These are phyloP conservation scores for Ceratocystis cacaofunesta DNA, from an alignment of 2,329 filamentous ascomycete genomes.

Conservation along the genomic window DNA sequence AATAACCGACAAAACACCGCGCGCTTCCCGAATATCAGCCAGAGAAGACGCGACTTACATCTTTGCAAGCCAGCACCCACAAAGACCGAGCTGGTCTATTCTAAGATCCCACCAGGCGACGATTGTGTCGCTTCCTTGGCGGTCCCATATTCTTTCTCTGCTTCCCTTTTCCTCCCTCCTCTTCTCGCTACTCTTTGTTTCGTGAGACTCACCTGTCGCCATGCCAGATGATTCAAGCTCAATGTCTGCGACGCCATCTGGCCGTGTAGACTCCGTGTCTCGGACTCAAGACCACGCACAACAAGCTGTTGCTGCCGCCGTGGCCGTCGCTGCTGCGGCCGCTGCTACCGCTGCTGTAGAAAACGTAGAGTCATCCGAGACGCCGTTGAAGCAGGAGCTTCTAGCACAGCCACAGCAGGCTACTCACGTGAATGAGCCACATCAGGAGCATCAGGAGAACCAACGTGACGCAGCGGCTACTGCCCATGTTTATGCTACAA, in stretches of 20 bases:
- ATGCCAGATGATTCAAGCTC: conserved; percentile 7
- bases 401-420: background rate
- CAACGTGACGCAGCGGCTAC: conserved; percentile 12
- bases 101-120: too few relatives aligned
- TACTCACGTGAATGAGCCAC: background rate
- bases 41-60: conserved; percentile 18
- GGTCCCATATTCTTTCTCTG: too few relatives aligned
- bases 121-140: too few relatives aligned
- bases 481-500: conserved; percentile 32
- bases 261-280: conserved; percentile 10
- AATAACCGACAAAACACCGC: conserved; percentile 17
- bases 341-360: conserved; percentile 1
- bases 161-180: background rate
- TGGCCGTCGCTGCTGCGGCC: background rate
- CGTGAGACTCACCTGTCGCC: background rate
- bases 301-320: background rate
- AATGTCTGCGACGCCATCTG: background rate
- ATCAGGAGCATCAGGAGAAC: conserved; percentile 8
- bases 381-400: background rate
- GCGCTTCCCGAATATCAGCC: conserved; percentile 17
- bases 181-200: background rate
- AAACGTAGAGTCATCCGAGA: background rate
- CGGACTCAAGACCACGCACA: conserved; percentile 5
- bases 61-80: background rate
- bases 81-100: background rate